Base-by-base conservation (phyloP, 805 yeast genomes). In the Metschnikowia proteae region DNA sequence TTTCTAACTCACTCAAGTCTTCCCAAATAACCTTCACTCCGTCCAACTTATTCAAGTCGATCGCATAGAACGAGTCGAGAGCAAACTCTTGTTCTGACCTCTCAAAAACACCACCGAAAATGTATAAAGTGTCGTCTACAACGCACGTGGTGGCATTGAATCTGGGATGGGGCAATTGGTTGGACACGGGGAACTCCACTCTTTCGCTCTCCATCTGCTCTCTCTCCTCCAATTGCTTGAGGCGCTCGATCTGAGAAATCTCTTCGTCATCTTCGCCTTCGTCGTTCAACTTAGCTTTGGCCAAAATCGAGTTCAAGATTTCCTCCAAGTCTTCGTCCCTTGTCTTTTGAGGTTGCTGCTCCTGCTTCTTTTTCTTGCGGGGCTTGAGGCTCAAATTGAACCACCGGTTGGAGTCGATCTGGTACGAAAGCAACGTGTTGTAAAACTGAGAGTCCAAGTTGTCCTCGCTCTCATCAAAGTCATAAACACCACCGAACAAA, bases 381-480 rank as follows among this genome's bases (percentile, higher is more conserved):
- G 85, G 76, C 58, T 89, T 80, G 55, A 91, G 65, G 9, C 79
- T 67, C 57, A 90, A 65, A 5, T 85, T 78, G 60, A 80, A 87
- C 98, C 99, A 92, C 63, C 96, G 80, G 66, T 92, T 92, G 13
- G 83, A 75, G 58, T 89, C 97, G 13, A 84, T 74, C 54, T 90
- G 96, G 64, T 88, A 92, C 1, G 95, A 84, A 59, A 81, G 82
- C 43, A 92, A 66, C 51, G 83, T 82, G 64, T 91, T 90, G 69
- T 79, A 92, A 64, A 91, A 92, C 42, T 80, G 81, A 1, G 96
- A 88, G 40, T 86, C 92, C 52, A 92, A 70, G 46, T 86, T 80
- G 67, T 94, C 98, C 65, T 92, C 98, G 10, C 96, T 92, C 67
- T 92, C 99, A 58, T 91, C 96, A 52, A 79, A 87, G 66, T 92